Conservation (phyloP, 257 asterid species). For the Solanum appendiculatum region DNA sequence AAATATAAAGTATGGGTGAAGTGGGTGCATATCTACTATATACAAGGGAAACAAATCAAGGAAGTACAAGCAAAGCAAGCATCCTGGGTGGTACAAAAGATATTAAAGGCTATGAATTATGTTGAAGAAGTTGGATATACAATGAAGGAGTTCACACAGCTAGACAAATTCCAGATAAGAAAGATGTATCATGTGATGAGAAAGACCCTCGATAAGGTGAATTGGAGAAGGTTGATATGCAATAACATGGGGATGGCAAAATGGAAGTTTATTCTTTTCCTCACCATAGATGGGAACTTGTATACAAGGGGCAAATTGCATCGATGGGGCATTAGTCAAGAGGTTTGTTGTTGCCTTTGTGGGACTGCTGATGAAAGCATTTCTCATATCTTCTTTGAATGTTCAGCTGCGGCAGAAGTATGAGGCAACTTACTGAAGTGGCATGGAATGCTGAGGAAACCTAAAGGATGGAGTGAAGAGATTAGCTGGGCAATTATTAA, state of each 20-base stretch:
- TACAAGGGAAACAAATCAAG: too few relatives aligned
- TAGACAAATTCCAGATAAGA: neutral
- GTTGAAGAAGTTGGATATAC: too few relatives aligned
- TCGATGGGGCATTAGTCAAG: neutral
- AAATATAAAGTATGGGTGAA: neutral
- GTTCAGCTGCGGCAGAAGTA: too few relatives aligned
- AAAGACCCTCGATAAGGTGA: too few relatives aligned
- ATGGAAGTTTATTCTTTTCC: neutral
- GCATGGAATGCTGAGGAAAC: neutral
- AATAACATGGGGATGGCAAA: neutral
- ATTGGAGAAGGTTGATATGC: neutral
- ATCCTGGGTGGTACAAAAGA: neutral
- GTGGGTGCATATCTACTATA: neutral
- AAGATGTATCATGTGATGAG: neutral
- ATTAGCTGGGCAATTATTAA: neutral
- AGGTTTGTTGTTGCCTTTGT: neutral
- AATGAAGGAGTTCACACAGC: neutral
- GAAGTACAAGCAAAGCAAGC: neutral
- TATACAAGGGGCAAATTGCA: neutral
- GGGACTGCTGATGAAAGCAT: neutral
- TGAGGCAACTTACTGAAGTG: neutral
- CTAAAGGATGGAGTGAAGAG: neutral
- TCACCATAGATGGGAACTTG: neutral
- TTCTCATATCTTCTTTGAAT: too few relatives aligned
- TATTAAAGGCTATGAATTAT: neutral